phyloP scores from a whole-genome alignment of 1,284 basidiomycete species.

The Psilocybe mexicana region DNA sequence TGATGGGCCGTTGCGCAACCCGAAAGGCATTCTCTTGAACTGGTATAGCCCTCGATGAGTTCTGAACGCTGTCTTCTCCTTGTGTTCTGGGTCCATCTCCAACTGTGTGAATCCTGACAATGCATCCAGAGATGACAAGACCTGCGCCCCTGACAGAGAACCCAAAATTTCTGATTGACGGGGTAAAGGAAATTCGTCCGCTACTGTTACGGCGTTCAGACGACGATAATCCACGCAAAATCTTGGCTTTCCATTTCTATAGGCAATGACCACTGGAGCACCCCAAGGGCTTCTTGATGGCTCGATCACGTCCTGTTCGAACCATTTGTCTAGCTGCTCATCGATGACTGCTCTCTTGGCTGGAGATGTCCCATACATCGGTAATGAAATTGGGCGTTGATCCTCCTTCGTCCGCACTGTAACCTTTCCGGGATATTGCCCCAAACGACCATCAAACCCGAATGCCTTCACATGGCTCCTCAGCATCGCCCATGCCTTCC shows the following conservation, averaged over 20 bases:
- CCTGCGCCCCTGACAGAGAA: conserved; percentile 33
- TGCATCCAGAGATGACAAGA: conserved; percentile 37
- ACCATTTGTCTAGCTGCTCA: conserved; percentile 24
- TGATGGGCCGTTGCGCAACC: not conserved
- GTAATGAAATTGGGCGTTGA: conserved; percentile 17
- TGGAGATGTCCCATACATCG: conserved; percentile 18
- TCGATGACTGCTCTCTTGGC: conserved; percentile 17
- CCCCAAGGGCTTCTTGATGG: conserved; percentile 27
- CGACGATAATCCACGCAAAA: conserved; percentile 22
- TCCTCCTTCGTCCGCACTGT: conserved; percentile 23
- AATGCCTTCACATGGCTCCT: conserved; percentile 2
- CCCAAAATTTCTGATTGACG: conserved; percentile 38
- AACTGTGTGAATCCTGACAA: conserved; percentile 42
- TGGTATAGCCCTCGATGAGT: conserved; percentile 1
- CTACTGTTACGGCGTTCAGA: conserved; percentile 17
- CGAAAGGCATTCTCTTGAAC: conserved; percentile 7
- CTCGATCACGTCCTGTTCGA: conserved; percentile 23
- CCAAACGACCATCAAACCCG: conserved; percentile 13
- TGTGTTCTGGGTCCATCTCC: conserved; percentile 27
- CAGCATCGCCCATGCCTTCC: not conserved
- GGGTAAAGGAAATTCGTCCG: conserved; percentile 44
- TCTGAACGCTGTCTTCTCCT: conserved; percentile 2
- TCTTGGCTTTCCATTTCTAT: conserved; percentile 24
- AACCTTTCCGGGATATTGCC: conserved; percentile 16
- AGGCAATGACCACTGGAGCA: conserved; percentile 21